phyloP scores from a whole-genome alignment of 108 stramenopile genomes.

The Cyclostephanos tholiformis region DNA sequence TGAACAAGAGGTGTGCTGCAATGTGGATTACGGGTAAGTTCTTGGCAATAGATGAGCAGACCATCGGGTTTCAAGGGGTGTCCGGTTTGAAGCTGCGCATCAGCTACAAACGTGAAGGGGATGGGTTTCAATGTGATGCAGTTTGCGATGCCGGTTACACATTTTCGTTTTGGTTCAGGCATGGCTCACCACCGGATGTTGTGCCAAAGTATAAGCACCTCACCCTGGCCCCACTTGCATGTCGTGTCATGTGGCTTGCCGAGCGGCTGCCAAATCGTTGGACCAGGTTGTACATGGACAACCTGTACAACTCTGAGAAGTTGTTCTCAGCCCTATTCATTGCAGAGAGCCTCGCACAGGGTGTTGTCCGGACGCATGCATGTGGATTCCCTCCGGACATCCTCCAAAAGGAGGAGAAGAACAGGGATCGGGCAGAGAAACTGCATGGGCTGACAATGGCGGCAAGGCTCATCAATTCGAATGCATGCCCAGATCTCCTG shows the following conservation, averaged over 20 bases:
- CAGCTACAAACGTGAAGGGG: constrained; percentile 41
- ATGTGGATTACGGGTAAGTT: constrained; percentile 22
- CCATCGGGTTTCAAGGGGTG: constrained; percentile 31
- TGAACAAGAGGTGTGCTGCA: constrained; percentile 3
- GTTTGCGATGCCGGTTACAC: constrained; percentile 16
- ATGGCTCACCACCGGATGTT: background rate
- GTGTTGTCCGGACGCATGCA: background rate
- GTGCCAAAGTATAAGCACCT: background rate
- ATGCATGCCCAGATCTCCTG: constrained; percentile 14
- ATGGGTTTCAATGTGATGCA: constrained; percentile 38
- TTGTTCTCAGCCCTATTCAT: background rate
- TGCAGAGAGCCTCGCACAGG: background rate
- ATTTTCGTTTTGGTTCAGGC: constrained; percentile 9
- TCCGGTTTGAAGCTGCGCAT: constrained; percentile 21
- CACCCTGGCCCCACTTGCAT: background rate
- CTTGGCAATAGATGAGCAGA: constrained; percentile 39
- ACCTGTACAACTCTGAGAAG: constrained; percentile 11
- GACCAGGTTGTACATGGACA: constrained; percentile 8
- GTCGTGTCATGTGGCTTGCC: constrained; percentile 10
- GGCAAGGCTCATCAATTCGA: background rate
- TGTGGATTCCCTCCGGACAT: background rate
- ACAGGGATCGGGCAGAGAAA: background rate
- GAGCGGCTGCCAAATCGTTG: constrained; percentile 1
- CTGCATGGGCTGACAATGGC: constrained; percentile 9
- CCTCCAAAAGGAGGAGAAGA: background rate